phyloP scores from a whole-genome alignment of 192 early-diverging fungal genomes.

The Coemansia sp. region DNA sequence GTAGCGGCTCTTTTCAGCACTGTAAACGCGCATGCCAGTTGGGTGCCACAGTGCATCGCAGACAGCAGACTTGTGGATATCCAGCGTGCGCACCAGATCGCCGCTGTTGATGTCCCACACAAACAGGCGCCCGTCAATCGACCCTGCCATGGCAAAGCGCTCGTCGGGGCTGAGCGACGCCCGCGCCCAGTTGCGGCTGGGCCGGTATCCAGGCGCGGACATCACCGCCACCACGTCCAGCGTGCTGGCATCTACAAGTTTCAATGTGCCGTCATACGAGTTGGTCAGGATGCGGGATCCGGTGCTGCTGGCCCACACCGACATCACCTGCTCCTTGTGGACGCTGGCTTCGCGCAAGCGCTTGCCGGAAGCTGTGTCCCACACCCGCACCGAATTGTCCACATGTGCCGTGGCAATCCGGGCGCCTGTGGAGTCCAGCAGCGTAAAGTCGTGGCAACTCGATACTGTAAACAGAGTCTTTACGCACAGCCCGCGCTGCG shows the following conservation, averaged over 20 bases:
- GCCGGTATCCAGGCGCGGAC: slow-evolving; percentile 71
- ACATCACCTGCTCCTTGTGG: slow-evolving; percentile 88
- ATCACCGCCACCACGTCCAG: slow-evolving; percentile 66
- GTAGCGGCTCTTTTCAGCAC: slow-evolving; percentile 62
- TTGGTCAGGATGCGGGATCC: slow-evolving; percentile 80
- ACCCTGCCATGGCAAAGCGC: slow-evolving; percentile 76
- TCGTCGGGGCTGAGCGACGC: slow-evolving; percentile 83
- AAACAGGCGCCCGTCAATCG: slow-evolving; percentile 73
- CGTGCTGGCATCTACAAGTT: slow-evolving; percentile 76
- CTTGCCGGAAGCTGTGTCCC: slow-evolving; percentile 82
- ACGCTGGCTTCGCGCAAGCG: slow-evolving; percentile 81
- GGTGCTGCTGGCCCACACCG: slow-evolving; percentile 63
- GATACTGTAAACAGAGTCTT: slow-evolving; percentile 92
- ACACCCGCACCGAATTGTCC: slow-evolving; percentile 88
- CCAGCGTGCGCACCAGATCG: slow-evolving; percentile 62
- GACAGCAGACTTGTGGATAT: slow-evolving; percentile 70
- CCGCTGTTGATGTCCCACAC: slow-evolving; percentile 74
- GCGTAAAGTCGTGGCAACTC: slow-evolving; percentile 87
- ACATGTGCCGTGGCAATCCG: slow-evolving; percentile 89
- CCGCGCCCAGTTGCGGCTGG: slow-evolving; percentile 85
- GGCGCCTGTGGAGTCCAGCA: slow-evolving; percentile 73
- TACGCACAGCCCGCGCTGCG: slow-evolving; percentile 83
- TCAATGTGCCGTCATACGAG: slow-evolving; percentile 88
- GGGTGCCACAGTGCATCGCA: slow-evolving; percentile 72
- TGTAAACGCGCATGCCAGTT: slow-evolving; percentile 60